These are phyloP conservation scores for Prunus fruticosa DNA, from an alignment of 306 rosid genomes.

Conservation along the genomic window DNA sequence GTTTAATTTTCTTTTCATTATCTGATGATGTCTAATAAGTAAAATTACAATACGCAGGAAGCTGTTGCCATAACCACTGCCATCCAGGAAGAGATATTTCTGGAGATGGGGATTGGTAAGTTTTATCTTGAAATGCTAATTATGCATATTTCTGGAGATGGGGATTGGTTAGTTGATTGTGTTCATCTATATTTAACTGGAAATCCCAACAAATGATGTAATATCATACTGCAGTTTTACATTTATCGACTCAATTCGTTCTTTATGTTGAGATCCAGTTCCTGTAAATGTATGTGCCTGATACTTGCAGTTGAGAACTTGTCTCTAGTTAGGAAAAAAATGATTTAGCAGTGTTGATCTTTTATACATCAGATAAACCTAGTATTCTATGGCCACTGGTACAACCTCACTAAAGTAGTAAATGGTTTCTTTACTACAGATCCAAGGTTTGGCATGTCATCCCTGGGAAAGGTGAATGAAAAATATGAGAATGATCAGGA, in stretches of 20 bases:
- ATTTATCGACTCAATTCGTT: not conserved
- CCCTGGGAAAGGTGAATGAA: constrained; percentile 67
- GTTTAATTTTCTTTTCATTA: not conserved
- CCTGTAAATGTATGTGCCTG: not conserved
- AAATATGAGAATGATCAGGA: constrained; percentile 69
- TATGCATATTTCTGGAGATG: constrained; percentile 55
- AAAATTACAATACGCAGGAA: constrained; percentile 48
- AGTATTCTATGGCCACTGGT: not conserved
- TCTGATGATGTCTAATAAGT: constrained; percentile 11
- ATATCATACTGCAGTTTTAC: not conserved
- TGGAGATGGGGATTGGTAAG: constrained; percentile 80
- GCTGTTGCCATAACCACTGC: constrained; percentile 87
- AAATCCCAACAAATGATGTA: not conserved
- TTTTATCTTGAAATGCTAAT: too few relatives aligned
- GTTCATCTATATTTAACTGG: not conserved
- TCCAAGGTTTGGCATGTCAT: constrained; percentile 66
- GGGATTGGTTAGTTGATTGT: constrained; percentile 48
- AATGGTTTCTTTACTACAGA: constrained; percentile 39
- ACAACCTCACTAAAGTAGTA: not conserved
- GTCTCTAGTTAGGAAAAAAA: not conserved
- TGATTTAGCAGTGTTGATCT: not conserved
- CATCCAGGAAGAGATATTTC: constrained; percentile 72
- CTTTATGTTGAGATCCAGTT: not conserved
- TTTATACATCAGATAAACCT: not conserved
- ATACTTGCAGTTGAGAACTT: too few relatives aligned